Evolutionary conservation across 768 basidiomycete species (phyloP).

Genomic region (Scleroderma citrinum): DNA sequence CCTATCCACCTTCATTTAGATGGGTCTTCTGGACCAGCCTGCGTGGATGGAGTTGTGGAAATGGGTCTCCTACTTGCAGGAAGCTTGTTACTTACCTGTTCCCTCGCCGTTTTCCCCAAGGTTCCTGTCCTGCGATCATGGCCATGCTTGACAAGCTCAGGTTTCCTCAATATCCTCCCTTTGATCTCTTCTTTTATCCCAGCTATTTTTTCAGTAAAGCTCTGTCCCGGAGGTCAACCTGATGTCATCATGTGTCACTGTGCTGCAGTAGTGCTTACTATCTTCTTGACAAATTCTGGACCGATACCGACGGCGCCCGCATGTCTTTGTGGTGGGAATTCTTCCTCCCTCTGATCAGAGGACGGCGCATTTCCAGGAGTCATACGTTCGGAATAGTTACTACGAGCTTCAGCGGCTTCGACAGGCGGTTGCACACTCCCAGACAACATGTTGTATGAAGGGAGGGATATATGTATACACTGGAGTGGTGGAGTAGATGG

Average conservation of each 20-base stretch:
- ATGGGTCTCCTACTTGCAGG: neutral
- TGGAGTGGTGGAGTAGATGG: neutral
- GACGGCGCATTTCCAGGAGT: neutral
- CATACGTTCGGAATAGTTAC: constrained; percentile 2
- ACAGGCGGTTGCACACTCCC: constrained; percentile 6
- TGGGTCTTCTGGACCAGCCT: too few relatives aligned
- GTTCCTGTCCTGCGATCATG: constrained; percentile 35
- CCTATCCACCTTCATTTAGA: too few relatives aligned
- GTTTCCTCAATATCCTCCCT: constrained; percentile 34
- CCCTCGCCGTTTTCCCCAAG: constrained; percentile 31
- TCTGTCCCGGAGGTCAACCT: constrained; percentile 10
- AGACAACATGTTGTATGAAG: too few relatives aligned
- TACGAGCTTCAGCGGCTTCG: constrained; percentile 12
- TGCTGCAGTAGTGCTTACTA: constrained; percentile 17
- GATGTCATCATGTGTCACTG: too few relatives aligned
- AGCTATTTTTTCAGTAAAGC: constrained; percentile 29
- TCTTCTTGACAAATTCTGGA: constrained; percentile 27
- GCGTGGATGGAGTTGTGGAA: too few relatives aligned
- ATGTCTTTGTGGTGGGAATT: constrained; percentile 35
- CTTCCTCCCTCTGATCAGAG: constrained; percentile 5
- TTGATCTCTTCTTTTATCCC: constrained; percentile 35
- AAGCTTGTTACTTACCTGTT: constrained; percentile 14
- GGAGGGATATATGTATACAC: neutral
- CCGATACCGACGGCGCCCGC: constrained; percentile 39
- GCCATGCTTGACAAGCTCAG: constrained; percentile 33